Base-by-base conservation (phyloP, 1,139 yeast genomes). In the Pichiaceae sp. region DNA sequence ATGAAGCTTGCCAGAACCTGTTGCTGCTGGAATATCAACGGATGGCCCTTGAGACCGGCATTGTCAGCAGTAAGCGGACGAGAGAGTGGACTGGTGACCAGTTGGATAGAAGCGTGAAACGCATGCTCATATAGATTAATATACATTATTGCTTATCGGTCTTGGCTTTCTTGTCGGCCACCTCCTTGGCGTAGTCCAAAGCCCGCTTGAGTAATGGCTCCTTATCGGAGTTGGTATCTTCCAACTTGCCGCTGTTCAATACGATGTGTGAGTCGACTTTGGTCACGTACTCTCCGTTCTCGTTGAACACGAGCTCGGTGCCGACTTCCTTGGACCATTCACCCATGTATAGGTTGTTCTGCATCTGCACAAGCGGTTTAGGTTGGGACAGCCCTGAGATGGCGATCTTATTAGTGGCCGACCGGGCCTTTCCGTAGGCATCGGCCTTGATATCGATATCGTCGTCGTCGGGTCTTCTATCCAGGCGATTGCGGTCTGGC, bases 241-340 rank as follows among this genome's bases (percentile, higher is more conserved):
- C 49, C 16, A 58, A 38, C 20, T 52, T 46, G 1, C 62, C 61
- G 30, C 53, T 45, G 28, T 50, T 48, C 25, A 57, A 35, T 4
- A 48, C 43, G n/a, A 58, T 43, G 18, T 54, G 52, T 2, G 50
- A 51, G 26, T 50, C 52, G 3, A 54, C 53, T n/a, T 48, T 47
- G 9, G 57, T 49, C 39, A 74, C 53, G 32, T 66, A 60, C 35
- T 73, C 71, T 0, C 80, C 82, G 45, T 69, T 65, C 42, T 75
- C 81, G 47, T 75, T 74, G 48, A 73, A 70, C 1, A 74, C 59
- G 42, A 91, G 60, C 50, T 89, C 96, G 0, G 95, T 82, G 0
- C 98, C 98, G 1, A 85, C 78, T 11, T 85, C 60, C 41, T 73
- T 72, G 34, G 72, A 68, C 96, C 97, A 91, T 28, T 68, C 64